Conservation (phyloP, 192 early-diverging fungal genomes). For the Coemansia sp. region DNA sequence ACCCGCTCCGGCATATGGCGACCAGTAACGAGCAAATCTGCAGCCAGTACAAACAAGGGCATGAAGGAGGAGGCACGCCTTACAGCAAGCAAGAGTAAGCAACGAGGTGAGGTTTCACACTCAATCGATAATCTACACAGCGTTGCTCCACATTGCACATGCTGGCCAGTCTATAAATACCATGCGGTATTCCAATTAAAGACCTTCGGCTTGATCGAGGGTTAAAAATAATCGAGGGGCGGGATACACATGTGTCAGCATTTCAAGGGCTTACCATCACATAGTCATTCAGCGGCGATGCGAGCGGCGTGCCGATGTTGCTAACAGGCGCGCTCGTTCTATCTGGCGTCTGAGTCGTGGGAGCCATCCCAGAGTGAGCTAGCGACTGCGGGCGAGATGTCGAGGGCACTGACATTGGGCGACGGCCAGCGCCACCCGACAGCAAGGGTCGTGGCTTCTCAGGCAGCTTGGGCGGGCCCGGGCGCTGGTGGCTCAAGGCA, state of each 20-base stretch:
- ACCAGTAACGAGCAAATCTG: neutral
- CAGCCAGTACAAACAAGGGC: neutral
- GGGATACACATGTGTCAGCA: neutral
- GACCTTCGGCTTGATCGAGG: neutral
- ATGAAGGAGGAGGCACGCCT: neutral
- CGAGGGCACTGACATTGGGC: conserved; percentile 15
- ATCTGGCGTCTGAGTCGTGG: conserved; percentile 6
- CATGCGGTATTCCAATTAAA: conserved; percentile 1
- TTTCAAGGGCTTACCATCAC: conserved; percentile 27
- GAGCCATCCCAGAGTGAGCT: neutral
- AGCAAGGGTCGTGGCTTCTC: conserved; percentile 26
- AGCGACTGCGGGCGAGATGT: neutral
- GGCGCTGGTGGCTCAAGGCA: neutral
- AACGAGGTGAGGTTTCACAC: conserved; percentile 2
- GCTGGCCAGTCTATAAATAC: conserved; percentile 14
- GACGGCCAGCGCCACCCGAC: neutral
- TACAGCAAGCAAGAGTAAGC: neutral
- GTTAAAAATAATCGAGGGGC: conserved; percentile 3
- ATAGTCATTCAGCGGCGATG: conserved; percentile 13
- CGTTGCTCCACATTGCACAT: neutral
- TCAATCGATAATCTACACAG: neutral
- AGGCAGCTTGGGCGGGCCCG: conserved; percentile 14
- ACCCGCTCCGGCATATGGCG: neutral
- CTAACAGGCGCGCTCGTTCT: conserved; percentile 6
- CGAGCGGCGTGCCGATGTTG: neutral